Evolutionary conservation across 441 rosid species (phyloP).

Genomic region (Codiaeum variegatum): DNA sequence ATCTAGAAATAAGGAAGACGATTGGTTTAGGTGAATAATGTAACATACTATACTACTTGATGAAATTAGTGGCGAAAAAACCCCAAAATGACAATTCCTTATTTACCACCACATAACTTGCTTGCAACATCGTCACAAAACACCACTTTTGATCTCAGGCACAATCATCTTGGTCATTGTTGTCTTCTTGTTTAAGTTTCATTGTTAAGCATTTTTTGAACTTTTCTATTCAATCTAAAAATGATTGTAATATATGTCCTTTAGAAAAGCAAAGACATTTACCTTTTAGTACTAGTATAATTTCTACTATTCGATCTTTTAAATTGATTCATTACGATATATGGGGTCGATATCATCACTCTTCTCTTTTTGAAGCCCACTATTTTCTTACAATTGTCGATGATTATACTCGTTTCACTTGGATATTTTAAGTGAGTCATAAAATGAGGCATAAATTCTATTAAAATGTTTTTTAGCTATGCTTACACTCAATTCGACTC

Average conservation of each 20-base stretch:
- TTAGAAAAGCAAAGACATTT: neutral
- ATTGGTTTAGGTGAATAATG: conserved; percentile 5
- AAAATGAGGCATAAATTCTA: neutral
- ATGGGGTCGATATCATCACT: neutral
- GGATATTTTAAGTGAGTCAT: neutral
- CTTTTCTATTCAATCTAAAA: no score
- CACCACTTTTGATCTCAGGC: no score
- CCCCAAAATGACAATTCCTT: neutral
- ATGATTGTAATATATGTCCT: neutral
- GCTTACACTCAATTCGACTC: conserved; percentile 4
- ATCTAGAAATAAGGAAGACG: conserved; percentile 4
- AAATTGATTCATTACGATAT: neutral
- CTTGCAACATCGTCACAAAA: neutral
- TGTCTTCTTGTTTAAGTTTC: neutral
- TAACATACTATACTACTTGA: neutral
- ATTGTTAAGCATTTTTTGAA: neutral
- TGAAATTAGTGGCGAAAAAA: neutral
- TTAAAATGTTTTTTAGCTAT: neutral
- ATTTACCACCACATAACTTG: no score
- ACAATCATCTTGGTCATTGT: no score
- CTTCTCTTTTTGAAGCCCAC: neutral
- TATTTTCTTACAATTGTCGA: neutral
- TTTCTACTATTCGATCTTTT: neutral
- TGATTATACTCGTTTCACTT: conserved; percentile 3
- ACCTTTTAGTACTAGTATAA: neutral